Evolutionary conservation across 805 yeast species (phyloP).

Genomic region (Sungouiella thailandica): DNA sequence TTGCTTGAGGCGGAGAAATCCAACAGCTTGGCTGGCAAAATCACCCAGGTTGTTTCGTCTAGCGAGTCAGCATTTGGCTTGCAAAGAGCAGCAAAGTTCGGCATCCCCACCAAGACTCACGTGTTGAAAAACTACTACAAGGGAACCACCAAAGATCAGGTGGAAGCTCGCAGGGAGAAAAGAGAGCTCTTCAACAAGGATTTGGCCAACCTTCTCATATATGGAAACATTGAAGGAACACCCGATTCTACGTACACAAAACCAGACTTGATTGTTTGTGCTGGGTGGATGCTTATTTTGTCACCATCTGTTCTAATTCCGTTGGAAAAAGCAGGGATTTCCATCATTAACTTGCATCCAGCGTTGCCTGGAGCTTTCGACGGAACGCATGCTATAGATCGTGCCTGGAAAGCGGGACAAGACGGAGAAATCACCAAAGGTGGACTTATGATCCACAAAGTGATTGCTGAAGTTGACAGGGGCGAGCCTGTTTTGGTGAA

Average conservation of each 20-base stretch:
- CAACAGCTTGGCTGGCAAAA: slow-evolving; percentile 44
- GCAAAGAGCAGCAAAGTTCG: slow-evolving; percentile 63
- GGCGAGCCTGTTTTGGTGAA: slow-evolving; percentile 87
- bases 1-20: slow-evolving; percentile 65
- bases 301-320: slow-evolving; percentile 73
- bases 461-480: slow-evolving; percentile 91
- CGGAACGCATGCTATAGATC: slow-evolving; percentile 93
- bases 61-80: slow-evolving; percentile 84
- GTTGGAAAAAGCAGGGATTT: slow-evolving; percentile 52
- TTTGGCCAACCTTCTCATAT: slow-evolving; percentile 61
- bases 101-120: slow-evolving; percentile 71
- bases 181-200: slow-evolving; percentile 74
- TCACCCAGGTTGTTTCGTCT: slow-evolving; percentile 81
- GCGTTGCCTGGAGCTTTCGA: slow-evolving; percentile 97
- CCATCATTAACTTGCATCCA: slow-evolving; percentile 92
- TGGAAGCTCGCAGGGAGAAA: slow-evolving; percentile 50
- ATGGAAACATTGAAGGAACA: slow-evolving; percentile 38
- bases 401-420: slow-evolving; percentile 95
- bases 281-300: slow-evolving; percentile 96
- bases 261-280: slow-evolving; percentile 91
- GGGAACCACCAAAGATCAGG: slow-evolving; percentile 68
- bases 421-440: slow-evolving; percentile 69
- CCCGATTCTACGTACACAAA: slow-evolving; percentile 30
- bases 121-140: slow-evolving; percentile 68
- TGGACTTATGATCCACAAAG: slow-evolving; percentile 96